Conservation (phyloP, 2,329 filamentous ascomycete genomes). For the Fusarium sp. region DNA sequence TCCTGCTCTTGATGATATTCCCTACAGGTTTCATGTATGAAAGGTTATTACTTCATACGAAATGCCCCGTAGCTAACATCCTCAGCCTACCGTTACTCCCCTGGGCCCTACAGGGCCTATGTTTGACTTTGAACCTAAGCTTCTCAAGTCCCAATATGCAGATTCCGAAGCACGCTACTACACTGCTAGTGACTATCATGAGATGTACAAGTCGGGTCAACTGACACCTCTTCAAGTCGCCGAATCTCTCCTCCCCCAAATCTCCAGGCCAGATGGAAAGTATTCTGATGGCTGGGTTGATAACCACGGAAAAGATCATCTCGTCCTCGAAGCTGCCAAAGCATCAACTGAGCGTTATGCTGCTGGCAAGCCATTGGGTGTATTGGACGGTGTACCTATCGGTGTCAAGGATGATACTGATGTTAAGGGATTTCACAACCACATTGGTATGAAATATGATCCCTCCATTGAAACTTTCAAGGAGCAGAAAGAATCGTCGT, state of each 20-base stretch:
- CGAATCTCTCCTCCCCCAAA: constrained; percentile 75
- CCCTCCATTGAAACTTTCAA: constrained; percentile 61
- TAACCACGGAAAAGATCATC: constrained; percentile 63
- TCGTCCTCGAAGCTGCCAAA: constrained; percentile 72
- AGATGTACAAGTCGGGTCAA: constrained; percentile 74
- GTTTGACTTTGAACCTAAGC: constrained; percentile 54
- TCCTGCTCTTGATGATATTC: constrained; percentile 55
- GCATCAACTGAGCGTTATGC: constrained; percentile 79
- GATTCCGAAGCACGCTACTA: constrained; percentile 65
- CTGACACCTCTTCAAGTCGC: constrained; percentile 77
- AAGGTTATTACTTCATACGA: not conserved
- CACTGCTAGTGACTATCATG: constrained; percentile 79
- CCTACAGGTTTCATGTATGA: constrained; percentile 60
- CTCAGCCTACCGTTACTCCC: constrained; percentile 66
- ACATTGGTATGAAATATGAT: constrained; percentile 70
- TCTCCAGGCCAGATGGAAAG: constrained; percentile 64
- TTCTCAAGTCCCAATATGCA: constrained; percentile 53
- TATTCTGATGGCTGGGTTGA: constrained; percentile 81
- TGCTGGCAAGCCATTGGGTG: constrained; percentile 69
- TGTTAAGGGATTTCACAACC: constrained; percentile 74
- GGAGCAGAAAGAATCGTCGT: constrained; percentile 65
- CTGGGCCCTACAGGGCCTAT: constrained; percentile 51
- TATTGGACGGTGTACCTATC: constrained; percentile 84
- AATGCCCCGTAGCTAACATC: not conserved
- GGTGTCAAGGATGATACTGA: constrained; percentile 85